A percentile compares a stretch with the other conserved stretches of the same genome.
Evolutionary conservation across 345 rosid genomes (phyloP).

Genomic region (Atalantia buxifolia): DNA sequence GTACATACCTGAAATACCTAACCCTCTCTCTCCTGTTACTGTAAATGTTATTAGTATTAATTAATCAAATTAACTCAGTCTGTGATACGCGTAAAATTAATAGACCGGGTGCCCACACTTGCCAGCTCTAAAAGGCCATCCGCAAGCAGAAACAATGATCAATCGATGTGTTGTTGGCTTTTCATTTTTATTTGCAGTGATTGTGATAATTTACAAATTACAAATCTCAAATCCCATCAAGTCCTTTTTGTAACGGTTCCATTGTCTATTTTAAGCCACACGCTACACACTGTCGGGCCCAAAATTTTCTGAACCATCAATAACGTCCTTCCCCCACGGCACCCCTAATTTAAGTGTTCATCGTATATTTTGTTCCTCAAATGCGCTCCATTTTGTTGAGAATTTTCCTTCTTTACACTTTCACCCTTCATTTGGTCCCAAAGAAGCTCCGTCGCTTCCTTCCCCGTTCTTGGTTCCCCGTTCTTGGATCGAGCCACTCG

Average conservation of each 20-base stretch:
- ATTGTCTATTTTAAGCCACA: not conserved
- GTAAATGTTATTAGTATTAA: too few species aligned
- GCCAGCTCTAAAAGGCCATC: not conserved
- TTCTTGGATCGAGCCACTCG: too few species aligned
- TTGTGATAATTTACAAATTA: too few species aligned
- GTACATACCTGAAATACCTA: too few species aligned
- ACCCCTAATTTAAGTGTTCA: not conserved
- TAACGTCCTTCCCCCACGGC: too few species aligned
- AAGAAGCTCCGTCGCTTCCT: conserved; percentile 46
- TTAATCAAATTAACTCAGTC: too few species aligned
- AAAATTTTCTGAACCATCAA: too few species aligned
- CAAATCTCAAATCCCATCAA: not conserved
- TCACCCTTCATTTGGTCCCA: conserved; percentile 46
- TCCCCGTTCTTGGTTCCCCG: conserved; percentile 37
- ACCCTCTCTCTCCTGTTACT: not conserved
- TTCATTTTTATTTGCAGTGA: too few species aligned
- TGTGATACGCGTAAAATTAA: not conserved
- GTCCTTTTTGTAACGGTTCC: not conserved
- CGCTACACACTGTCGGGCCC: too few species aligned
- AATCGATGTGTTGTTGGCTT: too few species aligned
- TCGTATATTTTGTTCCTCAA: not conserved
- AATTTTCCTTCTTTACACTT: conserved; percentile 47
- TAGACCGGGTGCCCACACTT: not conserved
- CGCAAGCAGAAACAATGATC: not conserved
- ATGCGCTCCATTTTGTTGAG: conserved; percentile 38